phyloP scores from a whole-genome alignment of 768 basidiomycete genomes.

The Boletus tomentosulus region DNA sequence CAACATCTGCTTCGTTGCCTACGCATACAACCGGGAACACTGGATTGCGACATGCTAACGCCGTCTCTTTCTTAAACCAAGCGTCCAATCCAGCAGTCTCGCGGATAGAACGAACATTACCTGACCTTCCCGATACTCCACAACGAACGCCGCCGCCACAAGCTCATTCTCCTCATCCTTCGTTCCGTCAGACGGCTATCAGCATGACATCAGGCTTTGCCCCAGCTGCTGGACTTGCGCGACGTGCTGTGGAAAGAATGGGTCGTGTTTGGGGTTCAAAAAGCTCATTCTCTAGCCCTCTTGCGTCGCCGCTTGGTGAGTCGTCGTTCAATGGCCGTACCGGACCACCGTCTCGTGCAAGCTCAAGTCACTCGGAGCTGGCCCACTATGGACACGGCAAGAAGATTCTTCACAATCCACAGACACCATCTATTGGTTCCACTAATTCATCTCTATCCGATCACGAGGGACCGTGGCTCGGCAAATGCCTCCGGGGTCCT shows the following conservation, averaged over 20 bases:
- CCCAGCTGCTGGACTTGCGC: conserved; percentile 71
- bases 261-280: conserved; percentile 57
- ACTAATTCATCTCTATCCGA: conserved; percentile 47
- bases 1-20: conserved; percentile 36
- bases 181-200: conserved; percentile 61
- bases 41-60: conserved; percentile 23
- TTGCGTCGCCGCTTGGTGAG: conserved; percentile 43
- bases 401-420: conserved; percentile 51
- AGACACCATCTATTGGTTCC: conserved; percentile 56
- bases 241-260: conserved; percentile 75
- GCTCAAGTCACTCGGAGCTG: conserved; percentile 38
- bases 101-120: conserved; percentile 27
- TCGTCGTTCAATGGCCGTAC: conserved; percentile 35
- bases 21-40: conserved; percentile 22
- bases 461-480: conserved; percentile 50
- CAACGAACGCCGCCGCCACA: conserved; percentile 10
- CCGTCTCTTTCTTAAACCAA: conserved; percentile 13
- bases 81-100: conserved; percentile 28
- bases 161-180: conserved; percentile 23
- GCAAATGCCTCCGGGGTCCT: conserved; percentile 54
- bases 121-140: conserved; percentile 26
- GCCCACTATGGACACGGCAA: conserved; percentile 20
- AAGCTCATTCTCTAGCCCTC: conserved; percentile 34
- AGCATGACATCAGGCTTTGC: conserved; percentile 67
- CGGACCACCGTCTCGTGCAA: conserved; percentile 35